Conservation (phyloP, 1,284 basidiomycete genomes). For the Kalmanozyma brasiliensis region DNA sequence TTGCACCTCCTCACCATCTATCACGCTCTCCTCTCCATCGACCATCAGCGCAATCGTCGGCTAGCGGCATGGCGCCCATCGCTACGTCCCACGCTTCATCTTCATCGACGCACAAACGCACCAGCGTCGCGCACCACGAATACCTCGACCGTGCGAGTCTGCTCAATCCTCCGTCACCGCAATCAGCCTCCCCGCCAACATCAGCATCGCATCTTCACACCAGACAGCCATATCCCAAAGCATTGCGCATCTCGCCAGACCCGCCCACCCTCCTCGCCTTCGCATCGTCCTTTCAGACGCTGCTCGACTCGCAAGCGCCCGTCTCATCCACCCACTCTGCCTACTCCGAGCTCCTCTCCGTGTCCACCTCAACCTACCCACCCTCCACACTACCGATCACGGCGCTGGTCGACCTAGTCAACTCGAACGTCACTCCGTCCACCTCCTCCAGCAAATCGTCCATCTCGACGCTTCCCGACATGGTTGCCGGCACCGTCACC, state of each 20-base stretch:
- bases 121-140: no score
- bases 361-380: slow-evolving; percentile 26
- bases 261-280: slow-evolving; percentile 27
- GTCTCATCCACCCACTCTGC: slow-evolving; percentile 36
- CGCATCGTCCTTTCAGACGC: slow-evolving; percentile 37
- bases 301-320: slow-evolving; percentile 41
- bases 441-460: slow-evolving; percentile 33
- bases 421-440: slow-evolving; percentile 16
- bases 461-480: slow-evolving; percentile 17
- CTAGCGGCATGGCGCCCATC: no score
- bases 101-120: no score
- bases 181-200: no score
- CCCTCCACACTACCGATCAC: slow-evolving; percentile 39
- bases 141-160: no score
- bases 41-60: no score
- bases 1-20: no score
- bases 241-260: slow-evolving; percentile 10
- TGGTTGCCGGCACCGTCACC: slow-evolving; percentile 8
- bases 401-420: slow-evolving; percentile 20
- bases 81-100: no score
- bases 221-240: no score
- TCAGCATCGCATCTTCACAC: no score
- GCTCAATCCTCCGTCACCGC: no score
- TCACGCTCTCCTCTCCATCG: no score
- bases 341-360: slow-evolving; percentile 41